These are phyloP conservation scores for Phytophthora aleatoria DNA, from an alignment of 352 stramenopile genomes.

Conservation along the genomic window DNA sequence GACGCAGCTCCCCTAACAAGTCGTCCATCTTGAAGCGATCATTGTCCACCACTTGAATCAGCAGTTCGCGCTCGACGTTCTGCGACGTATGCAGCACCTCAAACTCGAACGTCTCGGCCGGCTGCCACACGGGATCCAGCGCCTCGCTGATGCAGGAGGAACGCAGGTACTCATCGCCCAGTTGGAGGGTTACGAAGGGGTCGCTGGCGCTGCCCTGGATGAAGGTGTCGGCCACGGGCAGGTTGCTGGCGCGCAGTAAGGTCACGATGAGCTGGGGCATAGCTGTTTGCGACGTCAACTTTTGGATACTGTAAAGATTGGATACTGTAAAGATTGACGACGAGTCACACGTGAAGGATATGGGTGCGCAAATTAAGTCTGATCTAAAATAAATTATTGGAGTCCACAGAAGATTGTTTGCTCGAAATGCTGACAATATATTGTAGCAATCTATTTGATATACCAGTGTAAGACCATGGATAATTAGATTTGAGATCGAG, in stretches of 20 bases:
- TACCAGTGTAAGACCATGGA: neutral
- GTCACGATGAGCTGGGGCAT: slow-evolving; percentile 77
- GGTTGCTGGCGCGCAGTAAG: slow-evolving; percentile 65
- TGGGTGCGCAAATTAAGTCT: neutral
- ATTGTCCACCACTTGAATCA: slow-evolving; percentile 68
- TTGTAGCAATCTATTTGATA: neutral
- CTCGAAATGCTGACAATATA: no score
- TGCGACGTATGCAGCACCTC: slow-evolving; percentile 44
- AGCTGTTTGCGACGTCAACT: neutral
- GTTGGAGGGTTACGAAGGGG: slow-evolving; percentile 69
- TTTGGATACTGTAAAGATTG: slow-evolving; percentile 20
- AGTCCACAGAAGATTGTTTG: no score
- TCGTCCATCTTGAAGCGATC: slow-evolving; percentile 74
- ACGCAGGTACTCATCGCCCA: slow-evolving; percentile 55
- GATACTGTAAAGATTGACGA: slow-evolving; percentile 6
- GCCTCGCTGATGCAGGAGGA: slow-evolving; percentile 52
- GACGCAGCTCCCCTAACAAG: slow-evolving; percentile 50
- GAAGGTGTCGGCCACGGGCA: slow-evolving; percentile 66
- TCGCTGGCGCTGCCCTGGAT: slow-evolving; percentile 65
- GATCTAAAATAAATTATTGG: no score
- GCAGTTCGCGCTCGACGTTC: slow-evolving; percentile 42
- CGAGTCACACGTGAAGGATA: neutral
- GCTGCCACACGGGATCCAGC: slow-evolving; percentile 77
- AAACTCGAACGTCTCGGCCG: slow-evolving; percentile 77
- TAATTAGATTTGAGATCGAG: neutral